Conservation (phyloP, 768 basidiomycete genomes). For the Floccularia luteovirens region DNA sequence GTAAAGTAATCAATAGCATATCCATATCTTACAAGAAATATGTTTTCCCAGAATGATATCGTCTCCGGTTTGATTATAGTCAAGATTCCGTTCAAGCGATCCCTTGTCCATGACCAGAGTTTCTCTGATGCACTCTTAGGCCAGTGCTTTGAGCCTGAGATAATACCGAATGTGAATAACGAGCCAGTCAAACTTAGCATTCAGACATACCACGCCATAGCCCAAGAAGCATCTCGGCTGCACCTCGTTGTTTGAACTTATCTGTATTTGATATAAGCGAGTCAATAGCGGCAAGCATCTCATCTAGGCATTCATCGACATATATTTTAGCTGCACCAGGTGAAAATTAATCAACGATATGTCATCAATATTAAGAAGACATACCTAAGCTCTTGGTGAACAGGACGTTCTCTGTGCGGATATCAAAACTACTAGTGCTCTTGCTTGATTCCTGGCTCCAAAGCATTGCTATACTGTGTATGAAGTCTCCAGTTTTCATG, state of each 20-base stretch:
- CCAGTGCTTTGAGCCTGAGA: conserved; percentile 82
- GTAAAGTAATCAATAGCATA: not conserved
- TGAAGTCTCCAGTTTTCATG: conserved; percentile 46
- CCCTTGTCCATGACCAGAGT: conserved; percentile 69
- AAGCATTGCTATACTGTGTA: conserved; percentile 48
- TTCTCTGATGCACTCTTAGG: conserved; percentile 35
- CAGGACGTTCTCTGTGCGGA: conserved; percentile 42
- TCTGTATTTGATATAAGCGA: conserved; percentile 56
- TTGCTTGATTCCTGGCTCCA: conserved; percentile 81
- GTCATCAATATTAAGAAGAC: not conserved
- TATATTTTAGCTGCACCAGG: conserved; percentile 68
- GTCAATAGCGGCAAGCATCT: conserved; percentile 49
- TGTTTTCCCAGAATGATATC: conserved; percentile 62
- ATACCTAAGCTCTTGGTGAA: conserved; percentile 34
- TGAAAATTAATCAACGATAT: conserved; percentile 4
- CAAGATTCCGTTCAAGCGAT: conserved; percentile 56
- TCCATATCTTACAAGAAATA: conserved; percentile 41
- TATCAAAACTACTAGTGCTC: conserved; percentile 39
- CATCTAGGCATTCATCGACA: conserved; percentile 42
- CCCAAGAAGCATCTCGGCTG: conserved; percentile 59
- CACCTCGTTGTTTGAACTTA: conserved; percentile 82
- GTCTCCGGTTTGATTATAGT: conserved; percentile 83
- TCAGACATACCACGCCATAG: conserved; percentile 69
- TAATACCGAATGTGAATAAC: not conserved
- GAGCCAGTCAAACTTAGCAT: conserved; percentile 7